Evolutionary conservation across 106 monocot species (phyloP).

Genomic region (Acanthochlamys bracteata): DNA sequence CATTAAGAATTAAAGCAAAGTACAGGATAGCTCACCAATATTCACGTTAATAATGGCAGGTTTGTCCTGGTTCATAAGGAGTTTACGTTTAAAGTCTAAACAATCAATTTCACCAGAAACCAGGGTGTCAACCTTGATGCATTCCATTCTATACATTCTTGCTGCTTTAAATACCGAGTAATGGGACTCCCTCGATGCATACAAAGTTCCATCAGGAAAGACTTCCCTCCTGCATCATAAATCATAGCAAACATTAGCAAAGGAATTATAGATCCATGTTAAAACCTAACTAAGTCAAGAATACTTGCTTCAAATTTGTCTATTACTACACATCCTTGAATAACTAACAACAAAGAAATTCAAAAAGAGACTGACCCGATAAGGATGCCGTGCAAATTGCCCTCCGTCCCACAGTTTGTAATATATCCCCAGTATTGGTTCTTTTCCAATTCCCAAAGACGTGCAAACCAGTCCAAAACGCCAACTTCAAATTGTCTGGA

Average conservation of each 20-base stretch:
- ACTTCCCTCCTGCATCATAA: slow-evolving; percentile 44
- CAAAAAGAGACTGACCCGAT: slow-evolving; percentile 39
- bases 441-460: slow-evolving; percentile 79
- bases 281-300: too few relatives aligned
- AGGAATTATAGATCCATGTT: neutral
- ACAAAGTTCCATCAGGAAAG: slow-evolving; percentile 55
- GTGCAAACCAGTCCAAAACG: slow-evolving; percentile 82
- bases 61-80: slow-evolving; percentile 41
- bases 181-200: slow-evolving; percentile 64
- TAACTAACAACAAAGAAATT: neutral
- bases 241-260: neutral
- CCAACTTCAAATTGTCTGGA: slow-evolving; percentile 85
- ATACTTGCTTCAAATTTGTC: neutral
- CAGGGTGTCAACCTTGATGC: slow-evolving; percentile 53
- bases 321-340: neutral
- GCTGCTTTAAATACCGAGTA: slow-evolving; percentile 81
- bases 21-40: slow-evolving; percentile 33
- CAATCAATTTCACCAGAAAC: slow-evolving; percentile 72
- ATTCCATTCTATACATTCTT: slow-evolving; percentile 73
- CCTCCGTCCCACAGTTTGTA: slow-evolving; percentile 87
- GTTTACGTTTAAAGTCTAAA: slow-evolving; percentile 32
- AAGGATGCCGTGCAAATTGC: slow-evolving; percentile 83
- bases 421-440: slow-evolving; percentile 91
- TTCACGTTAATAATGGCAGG: slow-evolving; percentile 73
- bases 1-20: neutral